phyloP scores from a whole-genome alignment of 2,329 filamentous ascomycete species.

The Xylariales sp. region DNA sequence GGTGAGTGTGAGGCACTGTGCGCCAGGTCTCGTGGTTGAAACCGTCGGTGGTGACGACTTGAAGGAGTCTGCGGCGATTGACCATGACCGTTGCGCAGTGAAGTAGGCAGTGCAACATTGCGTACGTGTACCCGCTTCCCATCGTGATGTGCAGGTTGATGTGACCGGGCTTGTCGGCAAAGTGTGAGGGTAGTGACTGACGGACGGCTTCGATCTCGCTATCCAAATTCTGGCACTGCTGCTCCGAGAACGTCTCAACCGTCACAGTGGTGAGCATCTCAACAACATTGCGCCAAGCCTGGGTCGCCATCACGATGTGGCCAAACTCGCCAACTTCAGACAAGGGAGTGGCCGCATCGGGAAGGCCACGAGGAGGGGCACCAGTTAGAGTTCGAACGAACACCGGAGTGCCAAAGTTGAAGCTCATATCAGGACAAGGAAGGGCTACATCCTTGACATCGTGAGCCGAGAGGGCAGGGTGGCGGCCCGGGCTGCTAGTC shows the following conservation, averaged over 20 bases:
- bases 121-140: conserved; percentile 59
- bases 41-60: conserved; percentile 48
- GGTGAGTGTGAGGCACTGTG: conserved; percentile 42
- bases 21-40: conserved; percentile 53
- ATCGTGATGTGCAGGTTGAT: conserved; percentile 60
- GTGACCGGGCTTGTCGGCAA: conserved; percentile 56
- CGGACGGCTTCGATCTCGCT: conserved; percentile 52
- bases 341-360: conserved; percentile 31
- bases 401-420: conserved; percentile 57
- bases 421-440: conserved; percentile 59
- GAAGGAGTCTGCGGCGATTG: conserved; percentile 54
- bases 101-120: conserved; percentile 58
- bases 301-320: conserved; percentile 56
- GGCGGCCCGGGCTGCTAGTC: conserved; percentile 57
- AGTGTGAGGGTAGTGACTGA: conserved; percentile 52
- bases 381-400: conserved; percentile 52
- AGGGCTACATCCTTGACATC: conserved; percentile 53
- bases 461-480: conserved; percentile 49
- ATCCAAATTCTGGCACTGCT: conserved; percentile 46
- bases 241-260: conserved; percentile 48
- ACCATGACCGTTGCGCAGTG: conserved; percentile 59
- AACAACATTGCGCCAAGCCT: conserved; percentile 58
- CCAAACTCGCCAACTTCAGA: conserved; percentile 57
- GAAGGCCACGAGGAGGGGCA: conserved; percentile 30
- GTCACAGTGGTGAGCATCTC: conserved; percentile 55